Evolutionary conservation across 208 protist species (phyloP), one percentile per base, ranked within the genome.

Genomic region (Endotrypanum monterogeii): DNA sequence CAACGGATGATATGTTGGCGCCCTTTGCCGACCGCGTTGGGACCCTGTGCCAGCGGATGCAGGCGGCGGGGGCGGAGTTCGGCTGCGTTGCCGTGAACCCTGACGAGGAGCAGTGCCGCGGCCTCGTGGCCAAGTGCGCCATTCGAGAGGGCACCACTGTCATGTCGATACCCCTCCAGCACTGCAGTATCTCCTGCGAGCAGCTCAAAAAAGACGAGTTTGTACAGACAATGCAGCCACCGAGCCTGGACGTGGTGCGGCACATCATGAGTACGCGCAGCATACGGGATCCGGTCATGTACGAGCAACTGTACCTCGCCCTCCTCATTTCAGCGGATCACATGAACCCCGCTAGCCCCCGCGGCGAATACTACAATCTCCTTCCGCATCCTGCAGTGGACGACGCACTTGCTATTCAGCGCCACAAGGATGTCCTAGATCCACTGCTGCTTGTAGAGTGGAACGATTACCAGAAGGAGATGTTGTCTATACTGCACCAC

Each of bases 401-500:
- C 68, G 90, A 95, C 73, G 85, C 67, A 11, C 60, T 51, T 28
- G 90, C 85, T 25, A 92, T 95, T 60, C 55, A 65, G 18, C 67
- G 55, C n/a, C 81, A 95, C 83, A 95, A 95, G 76, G 83, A 93
- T 61, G 73, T 83, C 28, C 71, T 93, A 2, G 90, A 93, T 69
- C 85, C 90, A 3, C 58, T 88, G 70, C 52, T 84, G 62, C 83
- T 95, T 14, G 76, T 95, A 32, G 90, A 95, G 83, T 95, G 90
- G 88, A 88, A 95, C 71, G 90, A 92, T 76, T 87, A 95, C 67
- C 90, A 93, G 76, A 75, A 79, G n/a, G 86, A 88, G 74, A 89
- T 92, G 71, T 62, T 93, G 14, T 80, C 86, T 3, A 60, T 93
- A 16, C 73, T 91, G 58, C 84, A 83, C 37, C 80, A 72, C 51